phyloP scores from a whole-genome alignment of 331 rosid species.

The Malus hybrid region DNA sequence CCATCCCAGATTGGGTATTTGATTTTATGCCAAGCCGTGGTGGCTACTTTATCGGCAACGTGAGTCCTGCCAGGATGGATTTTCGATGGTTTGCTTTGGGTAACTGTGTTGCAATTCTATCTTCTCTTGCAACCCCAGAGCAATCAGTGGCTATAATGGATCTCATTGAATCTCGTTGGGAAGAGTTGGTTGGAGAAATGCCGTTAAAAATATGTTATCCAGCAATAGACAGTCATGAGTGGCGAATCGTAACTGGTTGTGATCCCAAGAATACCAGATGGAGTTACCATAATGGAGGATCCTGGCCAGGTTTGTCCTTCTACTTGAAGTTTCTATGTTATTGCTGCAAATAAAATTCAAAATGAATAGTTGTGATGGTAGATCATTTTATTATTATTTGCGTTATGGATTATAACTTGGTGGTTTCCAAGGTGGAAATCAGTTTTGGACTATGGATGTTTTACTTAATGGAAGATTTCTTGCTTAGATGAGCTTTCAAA shows the following conservation, averaged over 20 bases:
- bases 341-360: background rate
- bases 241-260: conserved; percentile 90
- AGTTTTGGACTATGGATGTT: background rate
- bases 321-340: conserved; percentile 8
- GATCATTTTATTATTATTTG: background rate
- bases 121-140: conserved; percentile 91
- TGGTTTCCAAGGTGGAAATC: background rate
- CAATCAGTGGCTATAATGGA: conserved; percentile 97
- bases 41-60: conserved; percentile 93
- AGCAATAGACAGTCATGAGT: conserved; percentile 91
- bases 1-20: conserved; percentile 93
- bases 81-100: conserved; percentile 96
- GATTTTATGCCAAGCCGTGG: conserved; percentile 95
- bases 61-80: conserved; percentile 98
- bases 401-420: background rate
- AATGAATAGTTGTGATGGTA: background rate
- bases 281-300: conserved; percentile 99
- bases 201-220: conserved; percentile 85
- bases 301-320: conserved; percentile 94
- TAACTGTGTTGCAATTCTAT: conserved; percentile 84
- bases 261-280: conserved; percentile 98
- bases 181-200: conserved; percentile 97
- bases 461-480: background rate
- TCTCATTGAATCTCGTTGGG: conserved; percentile 96
- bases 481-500: background rate